phyloP scores from a whole-genome alignment of 2,329 filamentous ascomycete genomes.

The Pseudogymnoascus sp. region DNA sequence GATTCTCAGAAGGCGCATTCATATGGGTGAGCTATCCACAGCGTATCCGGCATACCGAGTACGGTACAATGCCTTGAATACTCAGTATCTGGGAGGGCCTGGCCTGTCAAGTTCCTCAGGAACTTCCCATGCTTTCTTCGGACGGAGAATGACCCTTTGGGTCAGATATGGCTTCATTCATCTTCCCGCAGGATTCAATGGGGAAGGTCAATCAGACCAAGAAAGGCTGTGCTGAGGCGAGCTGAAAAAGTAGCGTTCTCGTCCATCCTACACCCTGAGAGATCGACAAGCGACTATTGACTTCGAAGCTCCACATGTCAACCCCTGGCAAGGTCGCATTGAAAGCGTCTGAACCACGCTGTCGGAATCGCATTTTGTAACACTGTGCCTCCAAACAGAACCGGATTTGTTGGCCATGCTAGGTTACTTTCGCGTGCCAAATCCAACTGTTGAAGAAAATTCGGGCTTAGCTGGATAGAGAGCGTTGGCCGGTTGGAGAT shows the following conservation, averaged over 20 bases:
- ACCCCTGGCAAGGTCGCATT: conserved; percentile 1
- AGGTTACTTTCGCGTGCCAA: background rate
- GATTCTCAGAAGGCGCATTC: background rate
- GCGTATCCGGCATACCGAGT: background rate
- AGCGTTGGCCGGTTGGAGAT: background rate
- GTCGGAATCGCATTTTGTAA: background rate
- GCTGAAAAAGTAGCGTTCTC: background rate
- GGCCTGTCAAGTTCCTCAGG: background rate
- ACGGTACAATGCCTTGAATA: background rate
- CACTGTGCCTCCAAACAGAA: background rate
- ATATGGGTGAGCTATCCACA: background rate
- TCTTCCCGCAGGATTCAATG: background rate
- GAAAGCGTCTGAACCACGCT: background rate
- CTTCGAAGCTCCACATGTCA: background rate
- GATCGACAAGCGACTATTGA: conserved; percentile 1
- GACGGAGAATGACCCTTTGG: background rate
- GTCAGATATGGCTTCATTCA: background rate
- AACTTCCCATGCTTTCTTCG: background rate
- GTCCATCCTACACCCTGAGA: background rate
- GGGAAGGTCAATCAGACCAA: background rate
- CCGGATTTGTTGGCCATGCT: background rate
- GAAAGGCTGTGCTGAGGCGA: background rate
- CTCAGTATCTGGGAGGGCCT: background rate
- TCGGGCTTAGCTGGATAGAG: background rate
- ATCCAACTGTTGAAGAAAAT: background rate